Evolutionary conservation across 2,329 filamentous ascomycete genomes (phyloP).

Genomic region (Paramyrothecium sp.): DNA sequence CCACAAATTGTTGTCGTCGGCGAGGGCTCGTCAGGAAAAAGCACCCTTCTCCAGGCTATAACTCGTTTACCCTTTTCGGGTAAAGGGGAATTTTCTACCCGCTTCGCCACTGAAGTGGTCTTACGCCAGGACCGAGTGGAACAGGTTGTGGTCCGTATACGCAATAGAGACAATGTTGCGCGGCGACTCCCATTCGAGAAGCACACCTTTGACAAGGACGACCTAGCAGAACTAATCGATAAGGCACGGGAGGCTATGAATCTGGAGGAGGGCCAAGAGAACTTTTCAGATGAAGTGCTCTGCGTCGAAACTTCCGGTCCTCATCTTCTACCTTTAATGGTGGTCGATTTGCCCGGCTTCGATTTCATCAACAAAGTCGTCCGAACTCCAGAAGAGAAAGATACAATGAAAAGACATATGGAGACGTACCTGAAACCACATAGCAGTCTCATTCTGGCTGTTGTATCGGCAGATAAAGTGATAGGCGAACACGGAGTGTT

Average conservation of each 20-base stretch:
- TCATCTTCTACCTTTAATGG: slow-evolving; percentile 42
- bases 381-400: slow-evolving; percentile 26
- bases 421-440: slow-evolving; percentile 53
- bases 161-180: slow-evolving; percentile 23
- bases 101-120: slow-evolving; percentile 60
- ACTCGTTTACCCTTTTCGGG: slow-evolving; percentile 58
- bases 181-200: slow-evolving; percentile 23
- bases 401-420: slow-evolving; percentile 35
- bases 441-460: slow-evolving; percentile 59
- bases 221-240: slow-evolving; percentile 48
- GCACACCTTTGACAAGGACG: slow-evolving; percentile 31
- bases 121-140: slow-evolving; percentile 39
- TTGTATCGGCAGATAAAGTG: slow-evolving; percentile 48
- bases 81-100: slow-evolving; percentile 55
- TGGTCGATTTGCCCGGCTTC: slow-evolving; percentile 55
- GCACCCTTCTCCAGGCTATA: slow-evolving; percentile 64
- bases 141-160: slow-evolving; percentile 42
- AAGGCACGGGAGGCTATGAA: slow-evolving; percentile 52
- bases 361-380: slow-evolving; percentile 28
- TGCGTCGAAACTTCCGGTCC: slow-evolving; percentile 45
- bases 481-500: slow-evolving; percentile 52
- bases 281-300: slow-evolving; percentile 45
- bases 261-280: slow-evolving; percentile 13
- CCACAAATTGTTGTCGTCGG: slow-evolving; percentile 60
- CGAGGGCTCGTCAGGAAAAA: slow-evolving; percentile 61